Evolutionary conservation across 2,329 filamentous ascomycete species (phyloP), one percentile per base, ranked within the genome.

Genomic region (Penicillium sp.): DNA sequence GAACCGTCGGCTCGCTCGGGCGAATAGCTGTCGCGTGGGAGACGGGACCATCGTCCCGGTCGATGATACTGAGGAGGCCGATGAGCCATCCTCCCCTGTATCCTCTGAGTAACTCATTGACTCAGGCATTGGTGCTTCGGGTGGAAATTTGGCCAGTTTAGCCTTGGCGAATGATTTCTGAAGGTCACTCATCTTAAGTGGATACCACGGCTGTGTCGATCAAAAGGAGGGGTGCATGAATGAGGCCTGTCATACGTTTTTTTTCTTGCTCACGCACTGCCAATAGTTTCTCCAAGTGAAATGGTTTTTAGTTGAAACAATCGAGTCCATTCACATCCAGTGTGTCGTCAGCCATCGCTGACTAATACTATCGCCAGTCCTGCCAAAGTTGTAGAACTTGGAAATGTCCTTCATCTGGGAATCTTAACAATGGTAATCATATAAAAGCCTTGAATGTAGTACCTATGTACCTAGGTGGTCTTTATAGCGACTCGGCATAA

Each of bases 41-140:
- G 89, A 89, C 0, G 92, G 91, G 60, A 91, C 88, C 58, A 97
- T 83, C n/a, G 93, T 97, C 26, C 92, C 91, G 4, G 91, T 91
- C 1, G 92, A 97, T 4, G 92, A 96, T 36, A 90, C 87, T n/a
- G 91, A 96, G 0, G 89, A 96, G 14, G 89, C 78, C 7, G 81
- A 89, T 14, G 86, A 89, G 70, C 89, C 87, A 61, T 87, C 85
- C 65, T 90, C 80, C 47, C 40, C 55, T 26, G 51, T 41, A 42
- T 70, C 68, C 31, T 63, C 64, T 38, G 55, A 25, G 1, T 26
- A 63, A 52, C 69, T 49, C 77, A 74, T 62, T 41, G 61, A 67
- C 26, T 82, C 78, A 59, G 77, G 74, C 48, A 77, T 73, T 35
- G 78, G 77, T 54, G 81, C 74, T 68, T 87, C 75, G n/a, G 81